Conservation (phyloP, 768 basidiomycete genomes). For the Cystobasidium tubakii region DNA sequence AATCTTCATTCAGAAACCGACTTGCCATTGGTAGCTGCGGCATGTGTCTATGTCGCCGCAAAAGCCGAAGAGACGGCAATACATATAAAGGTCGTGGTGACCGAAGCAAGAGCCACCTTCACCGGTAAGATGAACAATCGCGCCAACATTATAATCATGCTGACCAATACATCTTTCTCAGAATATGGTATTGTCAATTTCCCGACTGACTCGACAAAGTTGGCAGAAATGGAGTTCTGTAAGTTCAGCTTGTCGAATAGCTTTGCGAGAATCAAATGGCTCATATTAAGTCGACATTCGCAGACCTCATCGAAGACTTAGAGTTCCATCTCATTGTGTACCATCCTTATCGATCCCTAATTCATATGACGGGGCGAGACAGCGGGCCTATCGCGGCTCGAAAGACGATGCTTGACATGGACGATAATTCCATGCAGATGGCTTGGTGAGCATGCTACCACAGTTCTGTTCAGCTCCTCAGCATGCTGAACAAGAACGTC, state of each 20-base stretch:
- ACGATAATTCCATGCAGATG: slow-evolving; percentile 69
- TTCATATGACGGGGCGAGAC: slow-evolving; percentile 52
- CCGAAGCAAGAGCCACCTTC: slow-evolving; percentile 73
- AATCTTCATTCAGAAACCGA: slow-evolving; percentile 65
- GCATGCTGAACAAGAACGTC: background rate
- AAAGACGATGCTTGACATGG: slow-evolving; percentile 56
- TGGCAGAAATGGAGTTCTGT: slow-evolving; percentile 99
- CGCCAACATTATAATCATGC: background rate
- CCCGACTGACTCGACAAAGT: slow-evolving; percentile 75
- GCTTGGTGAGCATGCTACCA: slow-evolving; percentile 64
- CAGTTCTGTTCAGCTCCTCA: background rate
- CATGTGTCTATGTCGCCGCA: slow-evolving; percentile 90
- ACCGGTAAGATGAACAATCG: slow-evolving; percentile 52
- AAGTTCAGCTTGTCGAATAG: background rate
- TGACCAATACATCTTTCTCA: slow-evolving; percentile 28
- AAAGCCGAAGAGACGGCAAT: slow-evolving; percentile 95
- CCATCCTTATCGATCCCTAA: slow-evolving; percentile 87
- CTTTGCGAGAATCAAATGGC: too few relatives aligned
- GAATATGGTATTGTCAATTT: slow-evolving; percentile 73
- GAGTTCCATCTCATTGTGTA: slow-evolving; percentile 90
- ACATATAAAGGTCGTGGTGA: slow-evolving; percentile 84
- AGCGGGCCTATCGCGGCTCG: slow-evolving; percentile 39
- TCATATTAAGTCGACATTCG: background rate
- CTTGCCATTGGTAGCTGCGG: slow-evolving; percentile 82
- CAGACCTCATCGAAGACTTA: slow-evolving; percentile 74